Percentiles rank a stretch among this genome's conserved stretches.
phyloP scores from a whole-genome alignment of 768 basidiomycete genomes.

The Sporobolomyces pararoseus region DNA sequence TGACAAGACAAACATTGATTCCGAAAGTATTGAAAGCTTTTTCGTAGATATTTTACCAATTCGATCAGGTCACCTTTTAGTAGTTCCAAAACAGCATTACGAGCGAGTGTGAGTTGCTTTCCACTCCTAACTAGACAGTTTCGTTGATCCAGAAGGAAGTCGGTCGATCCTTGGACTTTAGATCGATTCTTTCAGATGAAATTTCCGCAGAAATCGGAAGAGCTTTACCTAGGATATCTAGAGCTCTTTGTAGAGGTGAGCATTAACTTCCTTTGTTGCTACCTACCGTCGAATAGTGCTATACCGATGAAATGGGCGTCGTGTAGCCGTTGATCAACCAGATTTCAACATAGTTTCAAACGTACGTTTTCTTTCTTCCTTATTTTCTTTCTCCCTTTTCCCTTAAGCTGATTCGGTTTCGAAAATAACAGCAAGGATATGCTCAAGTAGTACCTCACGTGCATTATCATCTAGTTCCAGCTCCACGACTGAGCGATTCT shows the following conservation, averaged over 20 bases:
- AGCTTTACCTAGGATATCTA: slow-evolving; percentile 14
- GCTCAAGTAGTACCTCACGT: slow-evolving; percentile 36
- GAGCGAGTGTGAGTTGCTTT: slow-evolving; percentile 2
- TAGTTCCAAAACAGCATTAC: slow-evolving; percentile 20
- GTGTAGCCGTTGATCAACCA: slow-evolving; percentile 15
- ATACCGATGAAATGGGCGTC: background rate
- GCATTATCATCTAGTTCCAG: slow-evolving; percentile 31
- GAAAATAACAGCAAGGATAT: slow-evolving; percentile 24
- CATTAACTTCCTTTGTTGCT: background rate
- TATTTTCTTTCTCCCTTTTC: too few relatives aligned
- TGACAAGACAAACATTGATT: too few relatives aligned
- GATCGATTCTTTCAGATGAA: slow-evolving; percentile 18
- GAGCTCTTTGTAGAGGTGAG: slow-evolving; percentile 24
- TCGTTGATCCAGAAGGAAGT: background rate
- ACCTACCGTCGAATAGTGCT: background rate
- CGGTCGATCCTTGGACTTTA: background rate
- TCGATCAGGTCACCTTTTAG: slow-evolving; percentile 18
- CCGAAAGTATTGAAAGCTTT: too few relatives aligned
- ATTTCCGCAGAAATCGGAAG: slow-evolving; percentile 13
- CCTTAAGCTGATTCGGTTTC: too few relatives aligned
- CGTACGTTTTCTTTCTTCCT: background rate
- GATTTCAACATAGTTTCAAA: slow-evolving; percentile 33
- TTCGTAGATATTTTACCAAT: slow-evolving; percentile 27
- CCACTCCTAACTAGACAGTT: background rate
- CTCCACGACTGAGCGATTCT: background rate